Evolutionary conservation across 1,284 basidiomycete genomes (phyloP).

Genomic region (Heterobasidion occidentale): DNA sequence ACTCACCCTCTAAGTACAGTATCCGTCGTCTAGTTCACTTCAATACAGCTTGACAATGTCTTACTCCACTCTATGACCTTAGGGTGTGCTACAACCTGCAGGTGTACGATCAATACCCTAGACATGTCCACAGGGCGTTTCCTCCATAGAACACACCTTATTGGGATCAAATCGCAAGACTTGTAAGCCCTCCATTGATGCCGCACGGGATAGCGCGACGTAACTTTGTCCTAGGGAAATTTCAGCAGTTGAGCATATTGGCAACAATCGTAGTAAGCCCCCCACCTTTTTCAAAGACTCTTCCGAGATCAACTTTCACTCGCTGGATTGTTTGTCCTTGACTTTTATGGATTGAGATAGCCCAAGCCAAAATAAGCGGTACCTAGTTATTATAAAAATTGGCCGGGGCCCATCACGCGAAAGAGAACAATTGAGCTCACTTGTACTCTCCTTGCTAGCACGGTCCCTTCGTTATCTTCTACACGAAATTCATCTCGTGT

Average conservation of each 20-base stretch:
- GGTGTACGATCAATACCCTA: slow-evolving; percentile 1
- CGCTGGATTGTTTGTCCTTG: slow-evolving; percentile 87
- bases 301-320: slow-evolving; percentile 75
- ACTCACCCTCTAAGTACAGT: no score
- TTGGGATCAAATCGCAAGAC: slow-evolving; percentile 78
- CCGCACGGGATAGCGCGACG: slow-evolving; percentile 93
- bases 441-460: slow-evolving; percentile 41
- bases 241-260: not conserved
- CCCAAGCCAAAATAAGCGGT: slow-evolving; percentile 85
- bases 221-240: slow-evolving; percentile 73
- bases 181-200: slow-evolving; percentile 85
- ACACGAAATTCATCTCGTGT: slow-evolving; percentile 31
- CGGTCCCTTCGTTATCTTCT: slow-evolving; percentile 35
- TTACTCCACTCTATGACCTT: slow-evolving; percentile 64
- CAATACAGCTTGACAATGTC: slow-evolving; percentile 15
- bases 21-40: not conserved
- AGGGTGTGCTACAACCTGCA: slow-evolving; percentile 60
- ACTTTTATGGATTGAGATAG: slow-evolving; percentile 93
- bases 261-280: not conserved
- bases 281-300: slow-evolving; percentile 84
- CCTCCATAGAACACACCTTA: slow-evolving; percentile 41
- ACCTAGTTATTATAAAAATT: slow-evolving; percentile 32
- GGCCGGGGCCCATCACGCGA: not conserved
- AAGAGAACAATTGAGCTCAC: slow-evolving; percentile 28
- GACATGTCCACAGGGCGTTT: not conserved